Evolutionary conservation across 2,329 filamentous ascomycete species (phyloP), one percentile per base, ranked within the genome.

Genomic region (Pseudogymnoascus pannorum): DNA sequence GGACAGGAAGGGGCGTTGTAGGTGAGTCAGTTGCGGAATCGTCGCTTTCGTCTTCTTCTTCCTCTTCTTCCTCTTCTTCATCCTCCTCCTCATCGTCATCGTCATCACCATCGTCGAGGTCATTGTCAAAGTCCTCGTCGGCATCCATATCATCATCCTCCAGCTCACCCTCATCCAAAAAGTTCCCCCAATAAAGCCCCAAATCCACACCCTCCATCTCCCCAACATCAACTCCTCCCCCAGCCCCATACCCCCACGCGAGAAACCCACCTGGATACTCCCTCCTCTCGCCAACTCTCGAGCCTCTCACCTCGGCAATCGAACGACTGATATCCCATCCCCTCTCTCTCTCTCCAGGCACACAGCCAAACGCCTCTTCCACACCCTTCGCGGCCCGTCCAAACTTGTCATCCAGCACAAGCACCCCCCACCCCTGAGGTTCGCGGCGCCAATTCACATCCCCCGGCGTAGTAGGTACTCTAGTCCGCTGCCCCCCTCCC

Each of bases 391-490:
- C 42, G 7, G 12, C 22, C 22, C 42, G 22, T 4, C 42, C 42
- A 48, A 48, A 48, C 22, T 48, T 48, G 42, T 48, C 22, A 16
- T 48, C 42, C 6, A 72, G 59, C 26, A 65, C 61, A 9, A 70
- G 20, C 14, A 70, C 64, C 2, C 68, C 69, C 70, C 69, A 71
- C 8, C 68, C 68, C 65, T 65, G 69, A 20, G 33, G 33, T 31
- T 9, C 16, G 5, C 42, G 42, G 6, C 42, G 42, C 42, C 42
- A 48, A 26, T 48, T 48, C 42, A 24, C 14, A 2, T 22, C 42
- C 8, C 42, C 42, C 7, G 42, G 42, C 7, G 22, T 16, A 1
- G 42, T 48, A 48, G 42, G 22, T 6, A 26, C 14, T 26, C 42
- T 48, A 7, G 22, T 26, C 22, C 5, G 6, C 3, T n/a, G 9